A percentile compares a stretch with the other conserved stretches of the same genome.
Evolutionary conservation across 106 monocot species (phyloP).

Genomic region (Platanthera zijinensis): DNA sequence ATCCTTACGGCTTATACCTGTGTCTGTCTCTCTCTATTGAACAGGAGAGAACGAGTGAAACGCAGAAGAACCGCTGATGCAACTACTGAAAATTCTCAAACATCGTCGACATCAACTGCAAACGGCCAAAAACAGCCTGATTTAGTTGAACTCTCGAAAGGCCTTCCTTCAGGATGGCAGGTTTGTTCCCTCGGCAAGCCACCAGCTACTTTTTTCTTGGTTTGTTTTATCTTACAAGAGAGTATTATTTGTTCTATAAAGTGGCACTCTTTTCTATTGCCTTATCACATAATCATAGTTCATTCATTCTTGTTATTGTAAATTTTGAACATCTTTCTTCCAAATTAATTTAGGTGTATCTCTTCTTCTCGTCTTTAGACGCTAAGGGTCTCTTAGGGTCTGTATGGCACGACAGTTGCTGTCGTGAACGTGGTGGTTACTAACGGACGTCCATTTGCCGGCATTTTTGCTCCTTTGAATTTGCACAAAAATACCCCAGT

Average conservation of each 20-base stretch:
- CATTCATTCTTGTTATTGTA: neutral
- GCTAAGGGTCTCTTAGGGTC: too few relatives aligned
- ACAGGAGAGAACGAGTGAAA: slow-evolving; percentile 86
- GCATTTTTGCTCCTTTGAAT: too few relatives aligned
- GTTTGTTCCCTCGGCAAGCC: slow-evolving; percentile 17
- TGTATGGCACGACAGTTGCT: too few relatives aligned
- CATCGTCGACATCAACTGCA: slow-evolving; percentile 17
- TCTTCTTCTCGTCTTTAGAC: neutral
- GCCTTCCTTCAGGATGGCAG: slow-evolving; percentile 95
- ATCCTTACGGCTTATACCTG: too few relatives aligned
- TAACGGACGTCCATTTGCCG: too few relatives aligned
- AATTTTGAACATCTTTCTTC: neutral
- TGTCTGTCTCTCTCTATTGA: neutral
- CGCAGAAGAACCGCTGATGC: slow-evolving; percentile 35
- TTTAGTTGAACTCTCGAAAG: slow-evolving; percentile 58
- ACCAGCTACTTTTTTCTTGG: neutral
- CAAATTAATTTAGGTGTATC: neutral
- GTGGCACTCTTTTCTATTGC: neutral
- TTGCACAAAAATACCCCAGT: too few relatives aligned
- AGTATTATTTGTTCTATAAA: neutral
- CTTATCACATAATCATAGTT: neutral
- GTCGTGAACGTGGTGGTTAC: too few relatives aligned
- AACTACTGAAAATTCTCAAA: slow-evolving; percentile 18
- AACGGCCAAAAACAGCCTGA: slow-evolving; percentile 55
- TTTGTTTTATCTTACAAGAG: neutral